Evolutionary conservation across 495 filamentous ascomycete species (phyloP).

Genomic region (Penicillium atrosanguineum): DNA sequence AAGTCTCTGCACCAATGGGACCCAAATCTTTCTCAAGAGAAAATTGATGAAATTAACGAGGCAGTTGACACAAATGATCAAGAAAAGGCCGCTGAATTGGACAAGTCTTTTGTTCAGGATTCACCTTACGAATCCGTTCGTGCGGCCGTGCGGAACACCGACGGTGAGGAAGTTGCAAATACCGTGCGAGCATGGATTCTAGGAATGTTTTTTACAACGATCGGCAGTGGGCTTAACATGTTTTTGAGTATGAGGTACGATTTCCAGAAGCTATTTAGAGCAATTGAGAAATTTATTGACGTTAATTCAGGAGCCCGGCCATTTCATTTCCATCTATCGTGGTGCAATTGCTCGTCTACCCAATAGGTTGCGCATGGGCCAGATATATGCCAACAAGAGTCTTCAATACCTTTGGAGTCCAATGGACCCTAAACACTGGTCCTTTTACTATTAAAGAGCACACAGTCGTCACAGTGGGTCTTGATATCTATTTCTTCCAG

Average conservation of each 20-base stretch:
- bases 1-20: constrained; percentile 21
- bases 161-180: constrained; percentile 18
- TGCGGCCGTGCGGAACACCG: constrained; percentile 19
- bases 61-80: constrained; percentile 12
- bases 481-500: constrained; percentile 8
- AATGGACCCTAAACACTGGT: constrained; percentile 59
- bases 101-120: constrained; percentile 14
- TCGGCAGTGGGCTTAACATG: constrained; percentile 23
- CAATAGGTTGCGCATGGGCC: constrained; percentile 53
- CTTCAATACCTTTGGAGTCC: constrained; percentile 50
- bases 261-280: not conserved
- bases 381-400: constrained; percentile 43
- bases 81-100: constrained; percentile 16
- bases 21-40: constrained; percentile 18
- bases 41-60: constrained; percentile 18
- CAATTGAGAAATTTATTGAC: not conserved
- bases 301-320: constrained; percentile 21
- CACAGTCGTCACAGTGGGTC: constrained; percentile 63
- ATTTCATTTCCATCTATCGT: constrained; percentile 59
- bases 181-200: constrained; percentile 20
- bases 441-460: constrained; percentile 71
- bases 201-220: constrained; percentile 18
- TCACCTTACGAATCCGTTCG: constrained; percentile 23
- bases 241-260: constrained; percentile 23
- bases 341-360: constrained; percentile 63